Percentiles rank a stretch among this genome's conserved stretches.
Evolutionary conservation across 495 filamentous ascomycete genomes (phyloP).

Genomic region (Poronia punctata): DNA sequence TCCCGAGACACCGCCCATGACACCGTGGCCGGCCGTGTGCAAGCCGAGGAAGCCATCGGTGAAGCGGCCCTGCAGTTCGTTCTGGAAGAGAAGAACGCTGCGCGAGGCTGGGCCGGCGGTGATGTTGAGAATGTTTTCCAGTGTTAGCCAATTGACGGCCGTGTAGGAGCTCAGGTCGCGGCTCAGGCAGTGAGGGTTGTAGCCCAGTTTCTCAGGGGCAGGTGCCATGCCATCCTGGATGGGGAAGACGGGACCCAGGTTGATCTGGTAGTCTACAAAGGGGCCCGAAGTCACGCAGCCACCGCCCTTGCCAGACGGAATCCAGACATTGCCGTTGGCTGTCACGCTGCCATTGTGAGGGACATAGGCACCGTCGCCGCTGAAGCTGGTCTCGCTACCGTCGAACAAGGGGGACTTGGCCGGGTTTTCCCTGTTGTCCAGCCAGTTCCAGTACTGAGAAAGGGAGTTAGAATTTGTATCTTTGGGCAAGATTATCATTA

Average conservation of each 20-base stretch:
- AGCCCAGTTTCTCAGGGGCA: slow-evolving; percentile 12
- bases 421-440: slow-evolving; percentile 39
- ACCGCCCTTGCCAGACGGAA: slow-evolving; percentile 51
- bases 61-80: slow-evolving; percentile 45
- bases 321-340: slow-evolving; percentile 23
- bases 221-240: slow-evolving; percentile 15
- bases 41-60: slow-evolving; percentile 44
- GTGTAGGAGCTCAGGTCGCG: slow-evolving; percentile 51
- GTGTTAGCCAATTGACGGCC: slow-evolving; percentile 22
- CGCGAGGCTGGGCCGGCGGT: slow-evolving; percentile 31
- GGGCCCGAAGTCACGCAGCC: slow-evolving; percentile 59
- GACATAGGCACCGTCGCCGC: slow-evolving; percentile 51
- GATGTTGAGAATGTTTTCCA: slow-evolving; percentile 37
- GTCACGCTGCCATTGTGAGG: slow-evolving; percentile 20
- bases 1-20: slow-evolving; percentile 54
- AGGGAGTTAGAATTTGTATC: slow-evolving; percentile 1
- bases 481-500: neutral
- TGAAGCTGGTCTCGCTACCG: slow-evolving; percentile 52
- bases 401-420: slow-evolving; percentile 58
- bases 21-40: slow-evolving; percentile 58
- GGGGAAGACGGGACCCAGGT: slow-evolving; percentile 44
- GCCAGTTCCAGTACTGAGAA: slow-evolving; percentile 62
- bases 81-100: slow-evolving; percentile 46
- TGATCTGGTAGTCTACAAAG: slow-evolving; percentile 45
- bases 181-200: slow-evolving; percentile 58